Evolutionary conservation across 2,329 filamentous ascomycete species (phyloP).

Genomic region (Tolypocladium tropicale): DNA sequence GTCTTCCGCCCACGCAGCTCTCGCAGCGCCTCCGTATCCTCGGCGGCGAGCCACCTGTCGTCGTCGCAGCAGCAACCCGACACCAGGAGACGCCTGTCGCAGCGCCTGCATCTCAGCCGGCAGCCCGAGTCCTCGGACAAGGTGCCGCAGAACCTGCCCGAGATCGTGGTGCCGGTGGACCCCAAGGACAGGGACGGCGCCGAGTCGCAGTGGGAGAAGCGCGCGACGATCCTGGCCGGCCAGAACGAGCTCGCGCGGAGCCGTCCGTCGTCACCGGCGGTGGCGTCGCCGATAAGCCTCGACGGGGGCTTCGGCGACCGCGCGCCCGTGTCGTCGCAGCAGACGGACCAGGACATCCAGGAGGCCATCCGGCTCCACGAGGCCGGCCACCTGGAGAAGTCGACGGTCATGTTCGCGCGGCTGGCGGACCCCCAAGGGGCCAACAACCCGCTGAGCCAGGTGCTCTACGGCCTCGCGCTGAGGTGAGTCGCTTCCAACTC

Average conservation of each 20-base stretch:
- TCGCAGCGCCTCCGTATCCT: constrained; percentile 37
- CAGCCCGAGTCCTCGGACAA: constrained; percentile 54
- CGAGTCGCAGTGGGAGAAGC: constrained; percentile 82
- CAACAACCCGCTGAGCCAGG: constrained; percentile 91
- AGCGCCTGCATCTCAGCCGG: constrained; percentile 58
- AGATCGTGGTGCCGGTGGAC: constrained; percentile 45
- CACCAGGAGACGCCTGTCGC: constrained; percentile 46
- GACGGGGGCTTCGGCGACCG: constrained; percentile 8
- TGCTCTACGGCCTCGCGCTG: constrained; percentile 86
- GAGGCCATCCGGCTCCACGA: constrained; percentile 94
- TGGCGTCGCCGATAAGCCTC: constrained; percentile 14
- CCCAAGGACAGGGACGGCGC: constrained; percentile 31
- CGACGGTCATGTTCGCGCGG: constrained; percentile 75
- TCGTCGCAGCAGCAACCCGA: not conserved
- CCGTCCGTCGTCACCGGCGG: constrained; percentile 27
- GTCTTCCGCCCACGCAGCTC: constrained; percentile 35
- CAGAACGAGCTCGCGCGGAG: constrained; percentile 41
- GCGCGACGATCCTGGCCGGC: constrained; percentile 78
- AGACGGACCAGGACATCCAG: constrained; percentile 66
- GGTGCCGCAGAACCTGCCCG: constrained; percentile 71
- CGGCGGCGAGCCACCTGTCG: constrained; percentile 24
- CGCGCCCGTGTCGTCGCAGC: constrained; percentile 33
- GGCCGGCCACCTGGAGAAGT: constrained; percentile 63
- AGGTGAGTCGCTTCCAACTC: constrained; percentile 40
- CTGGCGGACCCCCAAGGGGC: constrained; percentile 75